Base-by-base conservation (phyloP, 2,329 filamentous ascomycete species). In the Calycina marina region DNA sequence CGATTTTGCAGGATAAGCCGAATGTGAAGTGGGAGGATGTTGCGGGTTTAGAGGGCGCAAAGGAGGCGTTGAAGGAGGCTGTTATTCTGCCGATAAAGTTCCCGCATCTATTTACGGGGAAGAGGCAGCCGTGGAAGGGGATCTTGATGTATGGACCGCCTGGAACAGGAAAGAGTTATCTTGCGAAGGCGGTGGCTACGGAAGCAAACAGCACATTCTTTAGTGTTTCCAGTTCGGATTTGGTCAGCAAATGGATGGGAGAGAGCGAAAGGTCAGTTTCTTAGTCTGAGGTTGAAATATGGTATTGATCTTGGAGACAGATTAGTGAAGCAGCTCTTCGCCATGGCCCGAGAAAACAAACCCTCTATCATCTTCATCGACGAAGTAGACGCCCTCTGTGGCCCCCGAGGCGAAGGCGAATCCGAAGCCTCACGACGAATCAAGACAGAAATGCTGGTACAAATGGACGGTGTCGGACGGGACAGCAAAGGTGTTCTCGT, bases 231-330 rank as follows among this genome's bases (percentile, higher is more conserved):
- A 93, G 83, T 66, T 93, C 84, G 53, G 90, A 98, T 55, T 58
- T 98, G 57, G 90, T 98, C 39, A 93, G 84, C 56, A 98, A 98
- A 56, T 98, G 90, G 90, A 98, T 98, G 90, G 90, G 90, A 62
- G 90, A 98, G 60, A 92, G 82, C 65, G 90, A 98, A 72, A 74
- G 85, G 83, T 92, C 62, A 30, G 65, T 47, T 13, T 15, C 2
- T 5, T 8, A 9, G 12, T n/a, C n/a, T n/a, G n/a, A n/a, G n/a
- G n/a, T n/a, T n/a, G n/a, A n/a, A n/a, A n/a, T n/a, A n/a, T n/a
- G n/a, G n/a, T n/a, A n/a, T 28, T 37, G 45, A 20, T 46, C 30
- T 6, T 14, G 5, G 17, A 9, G 18, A 24, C 31, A 42, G 40
- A 50, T 69, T 98, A 46, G 90, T 98, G 36, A 96, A 96, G 54